Conservation (phyloP, 805 yeast genomes). For the Candida sakaeoensis region DNA sequence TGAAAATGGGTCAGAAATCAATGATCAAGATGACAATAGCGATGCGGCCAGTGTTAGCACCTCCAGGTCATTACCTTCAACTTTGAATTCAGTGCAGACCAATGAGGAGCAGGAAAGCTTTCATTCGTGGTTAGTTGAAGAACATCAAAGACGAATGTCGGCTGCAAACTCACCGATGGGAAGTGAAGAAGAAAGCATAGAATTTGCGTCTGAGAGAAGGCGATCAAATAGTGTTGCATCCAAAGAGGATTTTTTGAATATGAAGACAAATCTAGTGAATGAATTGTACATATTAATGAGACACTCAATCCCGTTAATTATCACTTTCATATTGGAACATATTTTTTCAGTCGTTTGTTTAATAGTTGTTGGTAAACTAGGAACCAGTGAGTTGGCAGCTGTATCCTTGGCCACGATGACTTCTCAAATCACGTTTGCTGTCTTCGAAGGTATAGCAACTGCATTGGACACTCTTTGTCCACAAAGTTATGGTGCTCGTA, state of each 20-base stretch:
- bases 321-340: constrained; percentile 42
- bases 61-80: constrained; percentile 39
- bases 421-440: constrained; percentile 41
- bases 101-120: constrained; percentile 38
- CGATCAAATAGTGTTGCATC: constrained; percentile 12
- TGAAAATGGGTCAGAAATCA: constrained; percentile 29
- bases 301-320: constrained; percentile 36
- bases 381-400: constrained; percentile 43
- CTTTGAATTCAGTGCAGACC: constrained; percentile 32
- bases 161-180: constrained; percentile 10
- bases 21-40: constrained; percentile 26
- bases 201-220: constrained; percentile 7
- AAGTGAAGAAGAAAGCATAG: constrained; percentile 8
- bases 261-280: constrained; percentile 22
- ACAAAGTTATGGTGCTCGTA: constrained; percentile 44
- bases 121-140: constrained; percentile 42
- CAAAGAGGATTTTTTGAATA: constrained; percentile 29
- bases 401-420: constrained; percentile 44
- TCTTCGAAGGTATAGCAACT: constrained; percentile 46
- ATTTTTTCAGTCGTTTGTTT: constrained; percentile 40
- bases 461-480: constrained; percentile 44
- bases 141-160: constrained; percentile 35
- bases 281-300: constrained; percentile 28
- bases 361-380: constrained; percentile 43
- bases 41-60: constrained; percentile 41